Conservation (phyloP, 345 rosid genomes). For the Durio zibethinus region DNA sequence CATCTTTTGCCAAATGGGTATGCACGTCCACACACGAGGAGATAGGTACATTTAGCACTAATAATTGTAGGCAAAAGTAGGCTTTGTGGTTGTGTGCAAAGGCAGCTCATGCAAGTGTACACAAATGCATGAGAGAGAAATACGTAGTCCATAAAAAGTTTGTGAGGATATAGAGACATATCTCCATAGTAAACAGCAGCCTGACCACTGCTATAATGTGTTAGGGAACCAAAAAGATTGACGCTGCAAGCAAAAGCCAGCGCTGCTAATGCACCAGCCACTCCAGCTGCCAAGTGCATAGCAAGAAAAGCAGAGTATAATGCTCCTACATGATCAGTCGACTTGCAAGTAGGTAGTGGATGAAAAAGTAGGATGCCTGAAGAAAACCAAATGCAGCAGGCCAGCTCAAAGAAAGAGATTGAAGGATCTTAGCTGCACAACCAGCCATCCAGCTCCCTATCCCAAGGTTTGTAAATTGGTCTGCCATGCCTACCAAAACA, state of each 20-base stretch:
- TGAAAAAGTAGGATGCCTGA: slow-evolving; percentile 85
- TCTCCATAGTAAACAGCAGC: slow-evolving; percentile 98
- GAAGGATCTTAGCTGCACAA: slow-evolving; percentile 62
- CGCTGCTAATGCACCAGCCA: slow-evolving; percentile 75
- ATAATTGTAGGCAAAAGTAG: background rate
- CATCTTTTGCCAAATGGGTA: background rate
- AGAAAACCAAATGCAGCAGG: slow-evolving; percentile 80
- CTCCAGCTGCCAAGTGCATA: slow-evolving; percentile 91
- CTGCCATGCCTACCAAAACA: slow-evolving; percentile 94
- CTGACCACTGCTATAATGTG: slow-evolving; percentile 98
- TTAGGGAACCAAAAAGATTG: slow-evolving; percentile 86
- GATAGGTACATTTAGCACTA: background rate
- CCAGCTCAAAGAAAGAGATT: slow-evolving; percentile 83
- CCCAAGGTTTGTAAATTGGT: slow-evolving; percentile 87
- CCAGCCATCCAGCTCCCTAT: slow-evolving; percentile 84
- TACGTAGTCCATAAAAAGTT: background rate
- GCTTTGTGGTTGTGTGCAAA: background rate
- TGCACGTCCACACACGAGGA: background rate
- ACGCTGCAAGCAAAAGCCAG: slow-evolving; percentile 87
- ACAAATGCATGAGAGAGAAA: background rate
- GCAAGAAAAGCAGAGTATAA: slow-evolving; percentile 96
- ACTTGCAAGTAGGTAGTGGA: slow-evolving; percentile 95
- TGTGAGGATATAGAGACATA: slow-evolving; percentile 20
- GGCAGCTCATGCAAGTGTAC: background rate
- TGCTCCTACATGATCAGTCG: slow-evolving; percentile 97